phyloP scores from a whole-genome alignment of 1,139 yeast genomes.

The Tardiomyces blankii region DNA sequence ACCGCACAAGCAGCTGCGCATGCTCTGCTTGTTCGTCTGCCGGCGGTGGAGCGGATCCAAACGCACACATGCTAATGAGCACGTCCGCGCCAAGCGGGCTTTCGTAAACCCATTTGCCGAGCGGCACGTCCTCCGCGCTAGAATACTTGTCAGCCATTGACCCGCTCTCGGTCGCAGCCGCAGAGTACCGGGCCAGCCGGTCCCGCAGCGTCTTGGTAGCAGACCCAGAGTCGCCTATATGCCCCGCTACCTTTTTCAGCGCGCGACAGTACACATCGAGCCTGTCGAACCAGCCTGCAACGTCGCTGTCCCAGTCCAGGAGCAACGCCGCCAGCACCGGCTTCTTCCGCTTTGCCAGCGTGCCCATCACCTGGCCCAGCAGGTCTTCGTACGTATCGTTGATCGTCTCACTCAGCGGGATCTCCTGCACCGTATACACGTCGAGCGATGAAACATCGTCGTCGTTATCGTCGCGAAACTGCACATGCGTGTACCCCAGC shows the following conservation, averaged over 20 bases:
- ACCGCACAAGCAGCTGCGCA: slow-evolving; percentile 45
- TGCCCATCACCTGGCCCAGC: not conserved
- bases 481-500: not conserved
- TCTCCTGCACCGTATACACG: not conserved
- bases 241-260: not conserved
- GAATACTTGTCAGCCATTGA: slow-evolving; percentile 3
- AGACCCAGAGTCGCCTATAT: not conserved
- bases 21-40: slow-evolving; percentile 28
- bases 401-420: not conserved
- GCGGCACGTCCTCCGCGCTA: slow-evolving; percentile 17
- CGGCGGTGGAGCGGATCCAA: slow-evolving; percentile 5
- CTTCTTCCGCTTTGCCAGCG: not conserved
- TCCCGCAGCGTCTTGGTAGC: not conserved
- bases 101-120: slow-evolving; percentile 24
- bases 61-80: slow-evolving; percentile 9
- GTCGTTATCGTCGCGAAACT: not conserved
- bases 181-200: not conserved
- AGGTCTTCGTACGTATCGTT: not conserved
- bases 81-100: slow-evolving; percentile 24
- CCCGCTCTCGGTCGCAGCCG: not conserved
- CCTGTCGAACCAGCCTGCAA: not conserved
- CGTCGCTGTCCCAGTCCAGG: slow-evolving; percentile 10
- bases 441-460: not conserved
- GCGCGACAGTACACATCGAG: not conserved
- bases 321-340: slow-evolving; percentile 6